Evolutionary conservation across 108 stramenopile genomes (phyloP).

Genomic region (Hondaea fermentalgiana): DNA sequence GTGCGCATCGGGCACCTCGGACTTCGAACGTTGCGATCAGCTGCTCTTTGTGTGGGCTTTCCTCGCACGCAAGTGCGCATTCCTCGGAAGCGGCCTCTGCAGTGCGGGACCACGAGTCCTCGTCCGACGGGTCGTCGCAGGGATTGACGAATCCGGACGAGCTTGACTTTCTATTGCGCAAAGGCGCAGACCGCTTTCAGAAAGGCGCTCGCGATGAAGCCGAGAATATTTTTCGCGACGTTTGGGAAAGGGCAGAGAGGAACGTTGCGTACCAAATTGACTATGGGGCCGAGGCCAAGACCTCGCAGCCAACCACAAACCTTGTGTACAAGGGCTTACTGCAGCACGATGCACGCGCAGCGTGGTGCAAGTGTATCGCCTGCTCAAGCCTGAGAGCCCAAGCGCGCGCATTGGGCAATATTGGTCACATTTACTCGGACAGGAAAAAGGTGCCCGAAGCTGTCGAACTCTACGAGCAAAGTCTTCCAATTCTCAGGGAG

Average conservation of each 20-base stretch:
- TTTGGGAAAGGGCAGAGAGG: not conserved
- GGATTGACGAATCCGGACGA: not conserved
- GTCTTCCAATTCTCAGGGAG: not conserved
- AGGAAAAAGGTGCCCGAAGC: not conserved
- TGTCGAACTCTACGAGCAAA: not conserved
- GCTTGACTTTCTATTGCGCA: not conserved
- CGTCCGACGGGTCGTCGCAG: not conserved
- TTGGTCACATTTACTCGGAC: not conserved
- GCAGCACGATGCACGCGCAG: not conserved
- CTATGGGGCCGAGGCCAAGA: not conserved
- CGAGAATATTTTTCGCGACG: not conserved
- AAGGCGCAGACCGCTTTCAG: not conserved
- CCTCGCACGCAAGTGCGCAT: not conserved
- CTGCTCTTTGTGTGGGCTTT: not conserved
- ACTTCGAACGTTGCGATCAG: not conserved
- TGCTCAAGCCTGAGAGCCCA: not conserved
- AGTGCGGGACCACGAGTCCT: not conserved
- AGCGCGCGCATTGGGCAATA: not conserved
- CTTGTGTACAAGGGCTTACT: not conserved
- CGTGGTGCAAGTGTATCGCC: slow-evolving; percentile 12
- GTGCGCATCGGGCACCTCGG: not conserved
- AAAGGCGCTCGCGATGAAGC: not conserved
- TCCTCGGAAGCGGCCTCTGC: not conserved
- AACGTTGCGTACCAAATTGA: not conserved
- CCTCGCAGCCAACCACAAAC: not conserved